These are phyloP conservation scores for Corylus avellana DNA, from an alignment of 306 rosid genomes.

Conservation along the genomic window DNA sequence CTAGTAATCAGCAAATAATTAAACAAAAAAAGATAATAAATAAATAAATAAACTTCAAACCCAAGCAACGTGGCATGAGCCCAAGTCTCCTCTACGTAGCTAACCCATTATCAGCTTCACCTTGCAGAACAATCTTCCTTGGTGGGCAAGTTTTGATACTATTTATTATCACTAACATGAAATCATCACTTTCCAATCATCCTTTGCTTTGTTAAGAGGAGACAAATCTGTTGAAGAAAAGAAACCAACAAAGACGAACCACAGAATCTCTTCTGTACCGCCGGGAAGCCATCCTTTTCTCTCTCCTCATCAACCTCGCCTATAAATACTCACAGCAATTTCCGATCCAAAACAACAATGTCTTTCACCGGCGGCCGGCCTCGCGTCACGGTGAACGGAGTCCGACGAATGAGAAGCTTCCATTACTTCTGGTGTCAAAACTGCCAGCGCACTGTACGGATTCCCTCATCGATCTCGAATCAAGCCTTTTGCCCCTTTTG, in stretches of 20 bases:
- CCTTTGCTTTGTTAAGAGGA: conserved; percentile 25
- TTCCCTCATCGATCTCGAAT: conserved; percentile 27
- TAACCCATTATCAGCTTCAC: too few relatives aligned
- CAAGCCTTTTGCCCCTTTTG: conserved; percentile 48
- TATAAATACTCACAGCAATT: conserved; percentile 23
- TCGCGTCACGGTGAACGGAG: conserved; percentile 53
- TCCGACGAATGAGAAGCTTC: conserved; percentile 60
- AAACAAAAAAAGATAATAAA: too few relatives aligned
- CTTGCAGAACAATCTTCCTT: too few relatives aligned
- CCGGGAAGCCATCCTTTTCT: conserved; percentile 52
- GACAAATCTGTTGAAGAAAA: conserved; percentile 28
- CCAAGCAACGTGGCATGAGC: too few relatives aligned
- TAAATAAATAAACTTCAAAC: too few relatives aligned
- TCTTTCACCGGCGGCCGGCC: conserved; percentile 41
- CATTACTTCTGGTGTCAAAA: conserved; percentile 62
- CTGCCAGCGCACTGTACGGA: conserved; percentile 49
- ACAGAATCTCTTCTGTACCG: conserved; percentile 48
- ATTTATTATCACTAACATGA: conserved; percentile 5
- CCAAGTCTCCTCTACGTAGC: too few relatives aligned
- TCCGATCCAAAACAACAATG: conserved; percentile 25
- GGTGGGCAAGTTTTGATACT: too few relatives aligned
- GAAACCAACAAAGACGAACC: neutral
- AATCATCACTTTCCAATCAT: conserved; percentile 24
- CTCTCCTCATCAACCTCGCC: conserved; percentile 9
- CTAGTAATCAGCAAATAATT: too few relatives aligned